Evolutionary conservation across 1,284 basidiomycete genomes (phyloP).

Genomic region (Serendipita sp.): DNA sequence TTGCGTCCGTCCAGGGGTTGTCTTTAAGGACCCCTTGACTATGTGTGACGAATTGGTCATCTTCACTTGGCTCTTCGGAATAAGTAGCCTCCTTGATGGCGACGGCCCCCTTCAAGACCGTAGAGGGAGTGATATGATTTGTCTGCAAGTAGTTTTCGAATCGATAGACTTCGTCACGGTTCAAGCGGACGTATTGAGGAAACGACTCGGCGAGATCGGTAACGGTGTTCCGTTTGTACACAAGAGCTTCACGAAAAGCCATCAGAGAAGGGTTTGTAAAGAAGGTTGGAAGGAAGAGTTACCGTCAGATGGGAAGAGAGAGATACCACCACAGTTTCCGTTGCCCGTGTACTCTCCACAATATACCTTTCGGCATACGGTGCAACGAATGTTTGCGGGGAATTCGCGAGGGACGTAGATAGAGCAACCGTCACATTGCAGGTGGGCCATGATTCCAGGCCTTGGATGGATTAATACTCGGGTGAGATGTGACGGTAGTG

Average conservation of each 20-base stretch:
- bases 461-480: neutral
- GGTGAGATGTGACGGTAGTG: neutral
- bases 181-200: neutral
- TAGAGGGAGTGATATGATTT: neutral
- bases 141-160: neutral
- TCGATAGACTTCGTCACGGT: neutral
- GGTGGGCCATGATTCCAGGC: neutral
- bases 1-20: neutral
- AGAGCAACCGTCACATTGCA: slow-evolving; percentile 1
- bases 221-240: neutral
- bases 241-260: neutral
- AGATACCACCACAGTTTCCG: neutral
- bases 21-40: neutral
- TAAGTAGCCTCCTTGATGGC: neutral
- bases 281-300: neutral
- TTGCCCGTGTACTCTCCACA: neutral
- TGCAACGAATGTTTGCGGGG: neutral
- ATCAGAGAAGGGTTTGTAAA: neutral
- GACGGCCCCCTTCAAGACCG: neutral
- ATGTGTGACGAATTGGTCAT: neutral
- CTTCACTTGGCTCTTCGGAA: neutral
- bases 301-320: neutral
- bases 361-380: neutral
- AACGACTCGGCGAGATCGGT: neutral
- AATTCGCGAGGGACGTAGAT: neutral